A percentile compares a stretch with the other conserved stretches of the same genome.
Evolutionary conservation across 805 yeast species (phyloP).

Genomic region (Cyberlindnera sargentensis): DNA sequence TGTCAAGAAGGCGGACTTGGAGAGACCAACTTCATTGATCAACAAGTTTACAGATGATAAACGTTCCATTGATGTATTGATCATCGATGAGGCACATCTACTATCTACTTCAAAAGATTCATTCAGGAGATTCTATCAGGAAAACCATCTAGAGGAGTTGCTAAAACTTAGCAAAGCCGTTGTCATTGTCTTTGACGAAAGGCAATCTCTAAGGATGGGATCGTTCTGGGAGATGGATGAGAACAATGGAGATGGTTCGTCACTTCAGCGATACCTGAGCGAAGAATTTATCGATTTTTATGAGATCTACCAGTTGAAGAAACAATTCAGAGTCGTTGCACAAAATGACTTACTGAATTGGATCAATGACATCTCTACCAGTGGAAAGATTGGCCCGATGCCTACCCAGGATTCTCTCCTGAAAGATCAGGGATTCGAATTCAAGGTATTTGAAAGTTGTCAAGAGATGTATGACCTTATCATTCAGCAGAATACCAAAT

Average conservation of each 20-base stretch:
- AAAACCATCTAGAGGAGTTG: slow-evolving; percentile 36
- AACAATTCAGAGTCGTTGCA: slow-evolving; percentile 38
- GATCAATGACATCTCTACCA: slow-evolving; percentile 31
- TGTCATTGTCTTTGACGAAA: slow-evolving; percentile 38
- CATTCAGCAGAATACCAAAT: slow-evolving; percentile 22
- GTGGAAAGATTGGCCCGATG: slow-evolving; percentile 27
- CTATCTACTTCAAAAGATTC: slow-evolving; percentile 38
- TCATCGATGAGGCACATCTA: slow-evolving; percentile 41
- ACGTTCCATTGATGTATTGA: slow-evolving; percentile 28
- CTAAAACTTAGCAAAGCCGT: slow-evolving; percentile 32
- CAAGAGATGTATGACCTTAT: slow-evolving; percentile 33
- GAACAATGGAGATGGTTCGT: slow-evolving; percentile 28
- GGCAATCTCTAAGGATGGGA: slow-evolving; percentile 39
- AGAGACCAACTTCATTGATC: slow-evolving; percentile 39
- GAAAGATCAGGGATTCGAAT: slow-evolving; percentile 20
- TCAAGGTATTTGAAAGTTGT: slow-evolving; percentile 35
- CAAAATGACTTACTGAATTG: slow-evolving; percentile 32
- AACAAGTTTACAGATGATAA: slow-evolving; percentile 20
- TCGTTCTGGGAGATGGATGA: slow-evolving; percentile 33
- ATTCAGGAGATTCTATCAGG: slow-evolving; percentile 36
- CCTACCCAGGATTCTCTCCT: slow-evolving; percentile 21
- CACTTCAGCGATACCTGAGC: slow-evolving; percentile 16
- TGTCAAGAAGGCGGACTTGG: slow-evolving; percentile 31
- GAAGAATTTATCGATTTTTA: background rate
- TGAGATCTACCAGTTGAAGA: slow-evolving; percentile 24